Percentiles rank a stretch among this genome's conserved stretches.
phyloP scores from a whole-genome alignment of 2,329 filamentous ascomycete species.

The Botrytis cinerea region DNA sequence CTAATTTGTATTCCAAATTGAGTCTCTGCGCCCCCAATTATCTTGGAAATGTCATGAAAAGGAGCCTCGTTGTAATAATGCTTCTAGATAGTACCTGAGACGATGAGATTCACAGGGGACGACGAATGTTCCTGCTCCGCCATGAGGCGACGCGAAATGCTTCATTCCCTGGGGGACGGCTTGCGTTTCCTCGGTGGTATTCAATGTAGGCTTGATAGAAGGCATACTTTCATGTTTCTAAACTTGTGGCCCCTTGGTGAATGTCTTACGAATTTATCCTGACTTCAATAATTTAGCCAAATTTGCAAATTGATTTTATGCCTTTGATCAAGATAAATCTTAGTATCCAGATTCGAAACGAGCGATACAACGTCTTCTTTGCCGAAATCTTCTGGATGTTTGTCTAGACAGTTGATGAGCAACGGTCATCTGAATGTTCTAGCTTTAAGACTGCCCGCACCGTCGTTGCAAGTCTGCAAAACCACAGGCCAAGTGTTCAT shows the following conservation, averaged over 20 bases:
- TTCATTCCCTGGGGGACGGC: neutral
- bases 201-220: neutral
- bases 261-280: neutral
- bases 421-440: constrained; percentile 13
- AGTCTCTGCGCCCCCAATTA: neutral
- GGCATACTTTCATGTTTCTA: neutral
- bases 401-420: neutral
- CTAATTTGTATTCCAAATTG: neutral
- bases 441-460: neutral
- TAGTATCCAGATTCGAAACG: neutral
- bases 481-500: constrained; percentile 18
- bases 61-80: neutral
- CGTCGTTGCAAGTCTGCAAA: neutral
- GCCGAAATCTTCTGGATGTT: neutral
- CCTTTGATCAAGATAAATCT: neutral
- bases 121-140: constrained; percentile 5
- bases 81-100: constrained; percentile 9
- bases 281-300: neutral
- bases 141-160: neutral
- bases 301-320: neutral
- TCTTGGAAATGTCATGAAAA: neutral
- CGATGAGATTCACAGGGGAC: neutral
- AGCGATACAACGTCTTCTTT: neutral
- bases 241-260: neutral
- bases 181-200: neutral